phyloP scores from a whole-genome alignment of 2,329 filamentous ascomycete species.

The Fusarium pseudonygamai region DNA sequence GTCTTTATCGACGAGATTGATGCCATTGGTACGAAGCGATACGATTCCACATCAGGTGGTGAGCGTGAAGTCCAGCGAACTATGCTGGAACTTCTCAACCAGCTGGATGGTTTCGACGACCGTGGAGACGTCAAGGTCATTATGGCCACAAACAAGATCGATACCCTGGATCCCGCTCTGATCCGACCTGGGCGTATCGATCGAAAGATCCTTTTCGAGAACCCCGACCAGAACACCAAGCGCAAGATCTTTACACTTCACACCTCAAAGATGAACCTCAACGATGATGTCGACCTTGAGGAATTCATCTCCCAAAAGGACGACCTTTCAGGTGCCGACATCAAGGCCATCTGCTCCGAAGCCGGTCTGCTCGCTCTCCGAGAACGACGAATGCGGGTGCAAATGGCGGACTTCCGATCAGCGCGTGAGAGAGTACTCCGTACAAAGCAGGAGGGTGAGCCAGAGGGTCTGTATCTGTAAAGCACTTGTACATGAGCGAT shows the following conservation, averaged over 20 bases:
- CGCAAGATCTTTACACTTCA: slow-evolving; percentile 99
- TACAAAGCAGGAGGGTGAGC: slow-evolving; percentile 98
- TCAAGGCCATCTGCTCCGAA: slow-evolving; percentile 98
- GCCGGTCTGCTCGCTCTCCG: slow-evolving; percentile 93
- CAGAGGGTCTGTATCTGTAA: slow-evolving; percentile 98
- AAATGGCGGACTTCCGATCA: slow-evolving; percentile 97
- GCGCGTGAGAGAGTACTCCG: slow-evolving; percentile 94
- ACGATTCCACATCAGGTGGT: slow-evolving; percentile 95
- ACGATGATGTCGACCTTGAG: slow-evolving; percentile 96
- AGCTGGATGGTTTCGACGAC: slow-evolving; percentile 98
- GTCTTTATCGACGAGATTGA: slow-evolving; percentile 99
- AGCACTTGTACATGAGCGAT: slow-evolving; percentile 36
- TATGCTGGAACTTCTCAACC: slow-evolving; percentile 97
- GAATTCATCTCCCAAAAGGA: slow-evolving; percentile 99
- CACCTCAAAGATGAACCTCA: slow-evolving; percentile 98
- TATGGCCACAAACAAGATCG: slow-evolving; percentile 99
- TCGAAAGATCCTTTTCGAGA: slow-evolving; percentile 86
- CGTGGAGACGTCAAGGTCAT: slow-evolving; percentile 99
- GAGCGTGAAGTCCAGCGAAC: slow-evolving; percentile 98
- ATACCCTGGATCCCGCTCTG: slow-evolving; percentile 92
- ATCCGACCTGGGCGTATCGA: slow-evolving; percentile 98
- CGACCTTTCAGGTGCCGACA: slow-evolving; percentile 94
- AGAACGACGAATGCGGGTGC: slow-evolving; percentile 96
- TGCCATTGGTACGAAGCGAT: slow-evolving; percentile 98
- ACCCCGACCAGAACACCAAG: slow-evolving; percentile 83